Evolutionary conservation across 2,329 filamentous ascomycete species (phyloP).

Genomic region (Pyricularia sp.): DNA sequence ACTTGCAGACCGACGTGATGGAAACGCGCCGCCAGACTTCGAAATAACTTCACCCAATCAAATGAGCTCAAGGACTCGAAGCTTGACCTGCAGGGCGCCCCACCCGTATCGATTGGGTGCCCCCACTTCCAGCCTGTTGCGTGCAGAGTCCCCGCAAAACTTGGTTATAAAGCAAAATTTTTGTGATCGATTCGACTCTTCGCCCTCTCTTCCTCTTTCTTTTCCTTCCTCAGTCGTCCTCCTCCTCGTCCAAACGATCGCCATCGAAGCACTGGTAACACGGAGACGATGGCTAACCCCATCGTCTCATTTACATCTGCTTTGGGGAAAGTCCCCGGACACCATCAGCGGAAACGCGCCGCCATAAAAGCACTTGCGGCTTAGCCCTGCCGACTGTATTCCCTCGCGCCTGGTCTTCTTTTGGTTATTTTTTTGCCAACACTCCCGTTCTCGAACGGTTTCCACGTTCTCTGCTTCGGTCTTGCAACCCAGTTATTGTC

Average conservation of each 20-base stretch:
- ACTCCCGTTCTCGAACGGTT: slow-evolving; percentile 18
- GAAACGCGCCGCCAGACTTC: background rate
- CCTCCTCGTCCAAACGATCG: slow-evolving; percentile 99
- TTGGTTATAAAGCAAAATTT: background rate
- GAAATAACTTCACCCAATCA: background rate
- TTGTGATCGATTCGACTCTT: background rate
- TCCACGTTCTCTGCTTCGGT: slow-evolving; percentile 6
- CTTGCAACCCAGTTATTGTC: slow-evolving; percentile 15
- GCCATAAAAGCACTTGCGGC: slow-evolving; percentile 98
- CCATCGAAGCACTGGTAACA: slow-evolving; percentile 90
- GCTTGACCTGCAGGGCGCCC: background rate
- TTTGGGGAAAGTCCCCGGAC: slow-evolving; percentile 99
- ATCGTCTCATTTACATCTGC: slow-evolving; percentile 36
- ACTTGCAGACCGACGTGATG: background rate
- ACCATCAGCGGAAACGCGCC: slow-evolving; percentile 89
- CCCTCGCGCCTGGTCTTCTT: slow-evolving; percentile 20
- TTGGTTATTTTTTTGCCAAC: slow-evolving; percentile 19
- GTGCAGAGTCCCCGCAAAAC: background rate
- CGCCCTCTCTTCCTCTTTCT: slow-evolving; percentile 10
- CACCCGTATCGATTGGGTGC: background rate
- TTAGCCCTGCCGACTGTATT: slow-evolving; percentile 58
- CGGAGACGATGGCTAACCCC: slow-evolving; percentile 48
- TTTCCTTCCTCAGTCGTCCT: slow-evolving; percentile 41
- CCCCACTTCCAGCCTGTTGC: background rate
- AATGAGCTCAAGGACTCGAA: background rate